Percentiles rank a stretch among this genome's conserved stretches.
Evolutionary conservation across 441 rosid species (phyloP).

Genomic region (Bruguiera hainesii): DNA sequence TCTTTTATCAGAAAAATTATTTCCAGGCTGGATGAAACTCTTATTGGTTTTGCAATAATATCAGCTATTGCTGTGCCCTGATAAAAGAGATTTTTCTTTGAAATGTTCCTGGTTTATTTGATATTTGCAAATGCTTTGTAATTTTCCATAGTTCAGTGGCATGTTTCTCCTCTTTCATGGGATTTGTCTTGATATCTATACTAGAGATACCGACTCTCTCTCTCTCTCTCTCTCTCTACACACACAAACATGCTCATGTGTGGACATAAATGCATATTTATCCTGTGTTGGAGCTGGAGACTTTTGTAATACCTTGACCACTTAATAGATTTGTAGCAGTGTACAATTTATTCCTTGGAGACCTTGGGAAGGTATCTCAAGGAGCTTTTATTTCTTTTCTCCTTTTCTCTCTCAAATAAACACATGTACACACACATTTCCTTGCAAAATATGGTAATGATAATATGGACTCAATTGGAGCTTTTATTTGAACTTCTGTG

Average conservation of each 20-base stretch:
- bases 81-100: background rate
- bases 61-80: background rate
- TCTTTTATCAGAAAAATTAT: too few species aligned
- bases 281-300: background rate
- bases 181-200: background rate
- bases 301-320: conserved; percentile 40
- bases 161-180: background rate
- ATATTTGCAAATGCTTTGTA: background rate
- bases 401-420: background rate
- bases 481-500: background rate
- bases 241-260: too few species aligned
- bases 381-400: conserved; percentile 5
- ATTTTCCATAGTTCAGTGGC: background rate
- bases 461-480: background rate
- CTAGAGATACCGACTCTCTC: too few species aligned
- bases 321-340: conserved; percentile 70
- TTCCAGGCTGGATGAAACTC: too few species aligned
- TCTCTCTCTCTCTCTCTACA: too few species aligned
- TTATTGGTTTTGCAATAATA: conserved; percentile 10
- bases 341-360: conserved; percentile 93
- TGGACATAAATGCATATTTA: background rate
- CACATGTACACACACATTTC: background rate
- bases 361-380: conserved; percentile 83
- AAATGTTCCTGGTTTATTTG: background rate
- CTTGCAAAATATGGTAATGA: background rate